Conservation (phyloP, 2,329 filamentous ascomycete species). For the Monosporascus sp. region DNA sequence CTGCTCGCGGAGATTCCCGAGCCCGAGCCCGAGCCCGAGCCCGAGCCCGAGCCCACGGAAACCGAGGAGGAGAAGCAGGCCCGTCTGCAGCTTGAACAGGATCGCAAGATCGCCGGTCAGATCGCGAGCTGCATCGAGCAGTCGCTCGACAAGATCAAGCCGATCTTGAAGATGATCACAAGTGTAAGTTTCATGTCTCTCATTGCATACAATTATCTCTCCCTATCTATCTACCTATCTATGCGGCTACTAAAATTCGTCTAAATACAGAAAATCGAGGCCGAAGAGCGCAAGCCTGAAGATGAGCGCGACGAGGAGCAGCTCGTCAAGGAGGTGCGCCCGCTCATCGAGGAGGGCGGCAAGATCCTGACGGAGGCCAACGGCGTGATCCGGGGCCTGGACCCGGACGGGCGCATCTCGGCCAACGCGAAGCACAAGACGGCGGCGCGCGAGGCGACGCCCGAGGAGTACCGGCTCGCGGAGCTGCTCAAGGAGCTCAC, state of each 20-base stretch:
- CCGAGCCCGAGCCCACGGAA: constrained; percentile 39
- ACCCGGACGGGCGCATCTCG: constrained; percentile 82
- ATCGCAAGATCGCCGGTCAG: constrained; percentile 71
- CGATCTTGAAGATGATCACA: constrained; percentile 80
- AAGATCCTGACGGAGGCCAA: constrained; percentile 82
- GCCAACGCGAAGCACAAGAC: constrained; percentile 79
- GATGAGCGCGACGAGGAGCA: constrained; percentile 88
- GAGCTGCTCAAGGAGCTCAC: constrained; percentile 84
- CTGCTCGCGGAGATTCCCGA: constrained; percentile 54
- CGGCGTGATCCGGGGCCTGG: constrained; percentile 78
- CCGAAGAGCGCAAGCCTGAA: constrained; percentile 72
- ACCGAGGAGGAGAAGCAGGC: constrained; percentile 54
- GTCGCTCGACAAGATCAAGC: constrained; percentile 77
- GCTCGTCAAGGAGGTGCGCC: constrained; percentile 79
- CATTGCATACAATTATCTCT: no score
- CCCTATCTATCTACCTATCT: not conserved
- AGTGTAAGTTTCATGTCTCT: constrained; percentile 47
- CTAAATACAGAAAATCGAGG: constrained; percentile 61
- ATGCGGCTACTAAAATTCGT: constrained; percentile 23
- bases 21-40: constrained; percentile 34
- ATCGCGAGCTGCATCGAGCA: constrained; percentile 70
- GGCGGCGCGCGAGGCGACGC: constrained; percentile 67
- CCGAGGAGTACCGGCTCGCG: constrained; percentile 80
- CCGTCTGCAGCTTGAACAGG: constrained; percentile 54
- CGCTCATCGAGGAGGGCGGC: constrained; percentile 80